These are phyloP conservation scores for Suaeda aralocaspica DNA, from an alignment of 148 eudicot genomes.

Conservation along the genomic window DNA sequence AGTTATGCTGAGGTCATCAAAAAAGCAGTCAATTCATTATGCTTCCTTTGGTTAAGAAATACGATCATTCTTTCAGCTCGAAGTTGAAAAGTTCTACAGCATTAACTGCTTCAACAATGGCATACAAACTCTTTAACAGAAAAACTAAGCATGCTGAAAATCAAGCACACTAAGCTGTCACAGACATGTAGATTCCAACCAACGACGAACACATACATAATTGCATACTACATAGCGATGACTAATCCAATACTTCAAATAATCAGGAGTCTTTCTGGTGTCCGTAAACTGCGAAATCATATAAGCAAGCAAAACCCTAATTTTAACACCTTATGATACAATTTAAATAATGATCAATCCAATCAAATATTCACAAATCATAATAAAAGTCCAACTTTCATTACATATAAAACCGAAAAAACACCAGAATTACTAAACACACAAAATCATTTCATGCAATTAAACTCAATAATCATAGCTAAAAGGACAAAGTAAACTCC, in stretches of 20 bases:
- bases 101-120: no score
- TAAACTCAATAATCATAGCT: background rate
- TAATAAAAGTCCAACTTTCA: background rate
- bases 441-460: background rate
- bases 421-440: background rate
- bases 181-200: background rate
- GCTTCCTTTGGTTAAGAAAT: no score
- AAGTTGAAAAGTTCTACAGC: no score
- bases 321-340: background rate
- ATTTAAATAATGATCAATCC: background rate
- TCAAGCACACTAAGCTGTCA: background rate
- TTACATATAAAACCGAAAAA: background rate
- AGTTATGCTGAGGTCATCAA: no score
- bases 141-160: background rate
- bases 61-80: no score
- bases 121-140: background rate
- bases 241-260: background rate
- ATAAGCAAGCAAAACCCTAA: background rate
- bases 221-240: background rate
- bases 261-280: background rate
- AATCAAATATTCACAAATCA: background rate
- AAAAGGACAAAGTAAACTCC: background rate
- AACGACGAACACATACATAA: background rate
- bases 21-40: no score
- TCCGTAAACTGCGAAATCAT: background rate